A percentile compares a stretch with the other conserved stretches of the same genome.
Conservation (phyloP, 148 eudicot species). For the Limonium bicolor region DNA sequence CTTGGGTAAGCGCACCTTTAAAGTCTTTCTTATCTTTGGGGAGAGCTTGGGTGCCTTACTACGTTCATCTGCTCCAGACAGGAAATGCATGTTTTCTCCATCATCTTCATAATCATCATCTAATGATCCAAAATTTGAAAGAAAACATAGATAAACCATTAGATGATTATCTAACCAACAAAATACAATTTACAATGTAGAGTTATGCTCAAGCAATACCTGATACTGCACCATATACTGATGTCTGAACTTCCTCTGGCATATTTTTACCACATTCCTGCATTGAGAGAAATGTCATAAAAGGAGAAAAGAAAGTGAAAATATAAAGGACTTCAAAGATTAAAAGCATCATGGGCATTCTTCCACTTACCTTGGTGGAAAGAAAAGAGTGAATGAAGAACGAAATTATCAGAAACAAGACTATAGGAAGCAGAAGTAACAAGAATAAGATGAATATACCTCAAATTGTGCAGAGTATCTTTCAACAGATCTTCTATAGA, state of each 20-base stretch:
- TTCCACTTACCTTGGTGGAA: too few species aligned
- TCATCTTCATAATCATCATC: slow-evolving; percentile 57
- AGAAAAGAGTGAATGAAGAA: too few species aligned
- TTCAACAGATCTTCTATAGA: slow-evolving; percentile 59
- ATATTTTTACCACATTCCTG: slow-evolving; percentile 43
- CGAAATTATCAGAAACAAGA: too few species aligned
- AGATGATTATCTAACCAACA: slow-evolving; percentile 2
- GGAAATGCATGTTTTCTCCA: slow-evolving; percentile 44
- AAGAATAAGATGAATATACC: too few species aligned
- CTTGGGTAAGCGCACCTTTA: slow-evolving; percentile 27
- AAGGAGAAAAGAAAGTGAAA: slow-evolving; percentile 1
- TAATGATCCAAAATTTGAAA: slow-evolving; percentile 32
- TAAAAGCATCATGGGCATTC: too few species aligned
- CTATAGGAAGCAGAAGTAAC: too few species aligned
- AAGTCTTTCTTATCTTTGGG: slow-evolving; percentile 43
- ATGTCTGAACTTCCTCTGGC: slow-evolving; percentile 53
- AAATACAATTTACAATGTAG: slow-evolving; percentile 1
- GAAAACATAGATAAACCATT: not conserved
- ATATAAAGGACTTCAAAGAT: not conserved
- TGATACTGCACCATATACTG: slow-evolving; percentile 47
- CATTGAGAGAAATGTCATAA: not conserved
- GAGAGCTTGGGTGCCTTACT: slow-evolving; percentile 30
- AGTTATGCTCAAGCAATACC: slow-evolving; percentile 33
- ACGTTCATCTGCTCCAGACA: slow-evolving; percentile 31
- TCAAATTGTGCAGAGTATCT: slow-evolving; percentile 39